These are phyloP conservation scores for Symbiodinium natans DNA, from an alignment of 73 alveolate species.

Conservation along the genomic window DNA sequence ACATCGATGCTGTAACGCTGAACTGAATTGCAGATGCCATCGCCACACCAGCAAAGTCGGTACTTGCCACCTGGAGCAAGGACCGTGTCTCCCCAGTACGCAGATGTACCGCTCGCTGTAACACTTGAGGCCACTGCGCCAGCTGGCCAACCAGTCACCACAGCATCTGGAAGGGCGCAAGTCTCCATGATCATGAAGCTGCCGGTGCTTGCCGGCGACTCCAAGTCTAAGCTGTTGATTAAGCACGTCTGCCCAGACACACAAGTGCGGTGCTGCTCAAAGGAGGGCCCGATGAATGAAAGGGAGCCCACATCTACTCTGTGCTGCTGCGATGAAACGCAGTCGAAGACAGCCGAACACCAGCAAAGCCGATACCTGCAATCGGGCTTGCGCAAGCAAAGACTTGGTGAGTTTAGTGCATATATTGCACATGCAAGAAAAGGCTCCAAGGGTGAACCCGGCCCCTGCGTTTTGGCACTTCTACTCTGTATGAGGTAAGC, in stretches of 20 bases:
- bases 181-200: constrained; percentile 24
- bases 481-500: no score
- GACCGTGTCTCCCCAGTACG: neutral
- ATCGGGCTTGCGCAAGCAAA: neutral
- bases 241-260: constrained; percentile 65
- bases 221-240: constrained; percentile 6
- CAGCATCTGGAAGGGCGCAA: constrained; percentile 7
- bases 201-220: neutral
- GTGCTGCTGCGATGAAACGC: constrained; percentile 2
- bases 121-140: neutral
- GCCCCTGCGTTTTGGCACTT: no score
- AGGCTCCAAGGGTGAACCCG: no score
- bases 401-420: no score
- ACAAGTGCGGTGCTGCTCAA: constrained; percentile 14
- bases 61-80: neutral
- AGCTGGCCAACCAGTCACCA: constrained; percentile 32
- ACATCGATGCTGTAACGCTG: neutral
- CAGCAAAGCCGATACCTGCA: constrained; percentile 66
- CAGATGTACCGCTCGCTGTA: neutral
- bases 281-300: neutral
- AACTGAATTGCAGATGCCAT: neutral
- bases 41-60: constrained; percentile 29
- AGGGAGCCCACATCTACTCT: constrained; percentile 33
- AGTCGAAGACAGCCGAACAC: constrained; percentile 9
- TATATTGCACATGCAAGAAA: no score